phyloP scores from a whole-genome alignment of 106 monocot species.

The Dactylorhiza incarnata region DNA sequence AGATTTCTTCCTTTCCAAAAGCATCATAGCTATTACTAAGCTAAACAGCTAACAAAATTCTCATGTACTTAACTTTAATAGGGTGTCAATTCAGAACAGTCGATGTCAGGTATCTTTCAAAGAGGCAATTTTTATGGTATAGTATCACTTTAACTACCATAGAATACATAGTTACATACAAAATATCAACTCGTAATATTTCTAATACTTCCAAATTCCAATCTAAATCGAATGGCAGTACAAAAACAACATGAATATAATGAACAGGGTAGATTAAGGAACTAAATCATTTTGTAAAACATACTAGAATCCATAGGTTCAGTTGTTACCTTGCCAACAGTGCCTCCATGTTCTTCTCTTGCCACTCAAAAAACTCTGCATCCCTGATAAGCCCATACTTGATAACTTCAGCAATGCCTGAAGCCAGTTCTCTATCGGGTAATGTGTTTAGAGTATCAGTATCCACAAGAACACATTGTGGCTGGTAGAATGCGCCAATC shows the following conservation, averaged over 20 bases:
- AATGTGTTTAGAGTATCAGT: slow-evolving; percentile 90
- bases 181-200: too few relatives aligned
- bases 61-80: neutral
- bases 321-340: slow-evolving; percentile 60
- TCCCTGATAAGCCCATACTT: slow-evolving; percentile 98
- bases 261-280: neutral
- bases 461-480: slow-evolving; percentile 90
- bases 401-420: slow-evolving; percentile 88
- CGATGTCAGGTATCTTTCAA: neutral
- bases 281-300: neutral
- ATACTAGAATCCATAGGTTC: neutral
- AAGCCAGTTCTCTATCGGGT: slow-evolving; percentile 83
- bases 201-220: neutral
- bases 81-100: neutral
- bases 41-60: neutral
- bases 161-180: neutral
- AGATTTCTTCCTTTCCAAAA: neutral
- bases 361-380: slow-evolving; percentile 94
- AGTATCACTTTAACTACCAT: neutral
- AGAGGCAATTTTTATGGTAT: neutral
- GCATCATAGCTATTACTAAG: neutral
- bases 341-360: slow-evolving; percentile 92
- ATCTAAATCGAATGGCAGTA: neutral
- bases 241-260: neutral
- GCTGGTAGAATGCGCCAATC: slow-evolving; percentile 98